Percentiles rank a stretch among this genome's conserved stretches.
Evolutionary conservation across 495 filamentous ascomycete species (phyloP).

Genomic region (Neurospora sp.): DNA sequence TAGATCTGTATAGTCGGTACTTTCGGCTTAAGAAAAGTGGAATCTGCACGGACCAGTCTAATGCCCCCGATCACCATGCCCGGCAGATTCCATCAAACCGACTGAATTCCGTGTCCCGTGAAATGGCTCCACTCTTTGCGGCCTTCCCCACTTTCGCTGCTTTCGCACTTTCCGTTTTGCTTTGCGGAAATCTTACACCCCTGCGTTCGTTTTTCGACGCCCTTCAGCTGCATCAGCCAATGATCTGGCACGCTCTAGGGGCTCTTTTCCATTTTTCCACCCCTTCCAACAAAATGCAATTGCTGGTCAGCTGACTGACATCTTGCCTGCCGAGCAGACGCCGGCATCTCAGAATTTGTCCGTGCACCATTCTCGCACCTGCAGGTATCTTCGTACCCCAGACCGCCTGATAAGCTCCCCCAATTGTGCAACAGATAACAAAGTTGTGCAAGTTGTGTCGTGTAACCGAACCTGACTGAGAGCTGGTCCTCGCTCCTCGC

Average conservation of each 20-base stretch:
- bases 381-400: not conserved
- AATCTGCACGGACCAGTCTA: no score
- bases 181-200: not conserved
- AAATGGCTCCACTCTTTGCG: not conserved
- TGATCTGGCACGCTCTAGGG: not conserved
- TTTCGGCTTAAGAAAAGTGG: no score
- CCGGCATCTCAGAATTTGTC: not conserved
- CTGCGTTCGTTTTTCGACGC: not conserved
- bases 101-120: not conserved
- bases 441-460: not conserved
- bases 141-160: not conserved
- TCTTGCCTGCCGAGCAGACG: not conserved
- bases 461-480: not conserved
- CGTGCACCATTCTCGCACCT: not conserved
- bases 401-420: not conserved
- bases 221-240: not conserved
- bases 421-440: not conserved
- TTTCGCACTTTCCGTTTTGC: not conserved
- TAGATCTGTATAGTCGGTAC: no score
- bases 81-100: constrained; percentile 4
- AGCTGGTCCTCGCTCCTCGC: not conserved
- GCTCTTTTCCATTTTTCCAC: not conserved
- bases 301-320: not conserved
- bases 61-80: no score
- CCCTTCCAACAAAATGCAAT: not conserved